Percentiles rank a stretch among this genome's conserved stretches.
These are phyloP conservation scores for Crithidia acanthocephali DNA, from an alignment of 208 protist species.

Conservation along the genomic window DNA sequence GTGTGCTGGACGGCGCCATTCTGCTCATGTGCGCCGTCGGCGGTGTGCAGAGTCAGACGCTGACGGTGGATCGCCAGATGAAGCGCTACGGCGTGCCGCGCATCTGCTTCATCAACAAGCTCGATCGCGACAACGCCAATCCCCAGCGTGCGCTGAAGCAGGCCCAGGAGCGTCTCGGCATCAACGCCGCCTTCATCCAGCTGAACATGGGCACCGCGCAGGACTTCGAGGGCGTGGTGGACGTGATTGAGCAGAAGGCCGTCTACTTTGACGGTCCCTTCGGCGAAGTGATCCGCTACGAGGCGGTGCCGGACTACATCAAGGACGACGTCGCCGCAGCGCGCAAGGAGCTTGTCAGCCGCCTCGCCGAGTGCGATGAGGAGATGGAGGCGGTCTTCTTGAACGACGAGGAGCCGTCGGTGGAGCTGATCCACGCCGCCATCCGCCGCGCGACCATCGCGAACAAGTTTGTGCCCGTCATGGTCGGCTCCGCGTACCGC, in stretches of 20 bases:
- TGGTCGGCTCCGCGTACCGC: slow-evolving; percentile 98
- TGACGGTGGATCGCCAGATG: slow-evolving; percentile 99
- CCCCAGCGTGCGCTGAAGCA: slow-evolving; percentile 80
- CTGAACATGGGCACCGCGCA: slow-evolving; percentile 97
- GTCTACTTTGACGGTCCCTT: slow-evolving; percentile 95
- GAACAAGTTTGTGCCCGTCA: slow-evolving; percentile 97
- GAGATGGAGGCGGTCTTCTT: slow-evolving; percentile 95
- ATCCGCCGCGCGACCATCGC: slow-evolving; percentile 95
- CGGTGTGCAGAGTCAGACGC: slow-evolving; percentile 98
- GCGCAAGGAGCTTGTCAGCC: slow-evolving; percentile 92
- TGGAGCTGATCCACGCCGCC: slow-evolving; percentile 89
- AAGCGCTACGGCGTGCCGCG: slow-evolving; percentile 98
- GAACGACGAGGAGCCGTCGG: slow-evolving; percentile 90
- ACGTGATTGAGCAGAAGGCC: slow-evolving; percentile 94
- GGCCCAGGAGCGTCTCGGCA: slow-evolving; percentile 92
- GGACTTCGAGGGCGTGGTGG: slow-evolving; percentile 96
- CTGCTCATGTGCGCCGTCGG: slow-evolving; percentile 95
- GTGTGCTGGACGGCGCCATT: too few relatives aligned
- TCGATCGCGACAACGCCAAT: slow-evolving; percentile 96
- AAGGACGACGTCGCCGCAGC: slow-evolving; percentile 72
- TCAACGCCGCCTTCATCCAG: slow-evolving; percentile 97
- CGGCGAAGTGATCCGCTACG: slow-evolving; percentile 89
- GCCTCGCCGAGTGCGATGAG: slow-evolving; percentile 96
- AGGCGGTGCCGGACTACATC: slow-evolving; percentile 84
- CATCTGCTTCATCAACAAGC: slow-evolving; percentile 99